phyloP scores from a whole-genome alignment of 768 basidiomycete species.

The Leccinum truebloodii region DNA sequence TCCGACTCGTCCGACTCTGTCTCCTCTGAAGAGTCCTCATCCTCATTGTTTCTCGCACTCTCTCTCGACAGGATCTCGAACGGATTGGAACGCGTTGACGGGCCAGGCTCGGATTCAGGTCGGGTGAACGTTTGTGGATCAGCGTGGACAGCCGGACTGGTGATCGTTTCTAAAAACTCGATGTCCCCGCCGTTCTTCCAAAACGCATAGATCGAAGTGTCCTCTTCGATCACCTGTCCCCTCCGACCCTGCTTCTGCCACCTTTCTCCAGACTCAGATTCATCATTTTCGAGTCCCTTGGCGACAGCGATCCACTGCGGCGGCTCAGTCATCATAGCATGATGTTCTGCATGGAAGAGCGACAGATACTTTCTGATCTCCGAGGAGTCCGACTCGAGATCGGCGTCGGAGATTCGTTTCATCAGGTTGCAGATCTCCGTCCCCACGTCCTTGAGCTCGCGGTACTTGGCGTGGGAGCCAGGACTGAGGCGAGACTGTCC shows the following conservation, averaged over 20 bases:
- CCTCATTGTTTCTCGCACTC: background rate
- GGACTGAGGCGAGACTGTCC: constrained; percentile 43
- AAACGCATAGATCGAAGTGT: constrained; percentile 45
- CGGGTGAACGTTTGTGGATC: background rate
- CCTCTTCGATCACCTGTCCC: constrained; percentile 23
- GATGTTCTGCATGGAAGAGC: constrained; percentile 50
- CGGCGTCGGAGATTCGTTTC: constrained; percentile 37
- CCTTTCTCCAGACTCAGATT: constrained; percentile 17
- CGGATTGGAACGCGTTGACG: constrained; percentile 14
- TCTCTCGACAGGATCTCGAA: constrained; percentile 16
- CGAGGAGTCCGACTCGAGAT: constrained; percentile 35
- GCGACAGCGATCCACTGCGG: constrained; percentile 48
- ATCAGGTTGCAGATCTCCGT: constrained; percentile 49
- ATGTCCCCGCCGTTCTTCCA: constrained; percentile 53
- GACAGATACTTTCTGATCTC: constrained; percentile 45
- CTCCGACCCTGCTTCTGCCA: constrained; percentile 39
- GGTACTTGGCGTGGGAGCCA: constrained; percentile 35
- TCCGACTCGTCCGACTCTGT: constrained; percentile 12
- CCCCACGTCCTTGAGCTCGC: constrained; percentile 46
- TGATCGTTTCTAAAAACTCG: constrained; percentile 40
- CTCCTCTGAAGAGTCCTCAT: constrained; percentile 1
- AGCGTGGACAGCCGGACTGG: background rate
- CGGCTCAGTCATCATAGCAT: constrained; percentile 40
- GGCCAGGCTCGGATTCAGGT: constrained; percentile 6
- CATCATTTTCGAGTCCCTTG: constrained; percentile 20